Percentiles rank a stretch among this genome's conserved stretches.
Evolutionary conservation across 345 rosid species (phyloP).

Genomic region (Ailanthus altissimus): DNA sequence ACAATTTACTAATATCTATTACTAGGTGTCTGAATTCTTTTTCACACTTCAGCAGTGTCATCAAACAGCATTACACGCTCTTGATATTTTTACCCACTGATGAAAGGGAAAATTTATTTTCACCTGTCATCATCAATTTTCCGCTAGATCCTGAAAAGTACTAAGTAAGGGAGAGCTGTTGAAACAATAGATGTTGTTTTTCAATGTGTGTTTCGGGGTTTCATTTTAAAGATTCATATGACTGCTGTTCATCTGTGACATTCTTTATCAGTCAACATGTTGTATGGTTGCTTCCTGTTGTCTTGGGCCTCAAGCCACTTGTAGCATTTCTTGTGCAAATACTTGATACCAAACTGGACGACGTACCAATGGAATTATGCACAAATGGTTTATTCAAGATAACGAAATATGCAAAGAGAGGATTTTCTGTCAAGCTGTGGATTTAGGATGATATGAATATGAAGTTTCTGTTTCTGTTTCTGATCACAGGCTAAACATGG

Average conservation of each 20-base stretch:
- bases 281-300: background rate
- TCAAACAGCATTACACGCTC: background rate
- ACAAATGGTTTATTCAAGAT: background rate
- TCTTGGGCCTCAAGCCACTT: slow-evolving; percentile 12
- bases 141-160: background rate
- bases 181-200: background rate
- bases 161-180: background rate
- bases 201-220: slow-evolving; percentile 9
- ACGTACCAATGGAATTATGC: background rate
- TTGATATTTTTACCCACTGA: background rate
- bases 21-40: background rate
- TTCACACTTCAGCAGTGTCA: background rate
- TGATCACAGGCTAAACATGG: slow-evolving; percentile 59
- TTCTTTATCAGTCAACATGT: slow-evolving; percentile 4
- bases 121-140: background rate
- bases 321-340: background rate
- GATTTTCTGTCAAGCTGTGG: background rate
- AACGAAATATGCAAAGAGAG: background rate
- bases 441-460: background rate
- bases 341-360: background rate
- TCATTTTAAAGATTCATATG: slow-evolving; percentile 12
- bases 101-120: background rate
- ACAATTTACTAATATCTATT: background rate
- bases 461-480: background rate
- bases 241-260: background rate